A percentile compares a stretch with the other conserved stretches of the same genome.
Evolutionary conservation across 805 yeast genomes (phyloP).

Genomic region (Metschnikowia lochheadii): DNA sequence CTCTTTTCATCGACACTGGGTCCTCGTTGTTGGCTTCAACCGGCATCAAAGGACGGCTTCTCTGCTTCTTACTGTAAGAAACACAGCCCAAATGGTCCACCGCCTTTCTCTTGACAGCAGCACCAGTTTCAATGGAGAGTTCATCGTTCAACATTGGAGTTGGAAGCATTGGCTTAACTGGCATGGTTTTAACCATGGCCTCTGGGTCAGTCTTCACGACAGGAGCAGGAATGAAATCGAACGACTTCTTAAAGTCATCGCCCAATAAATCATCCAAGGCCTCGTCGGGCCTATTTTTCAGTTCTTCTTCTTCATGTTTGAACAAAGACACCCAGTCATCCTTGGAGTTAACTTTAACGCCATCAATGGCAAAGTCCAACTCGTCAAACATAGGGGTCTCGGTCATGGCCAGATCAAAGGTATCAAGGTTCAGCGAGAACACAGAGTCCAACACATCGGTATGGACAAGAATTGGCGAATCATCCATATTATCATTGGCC

Average conservation of each 20-base stretch:
- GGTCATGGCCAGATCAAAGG: slow-evolving; percentile 27
- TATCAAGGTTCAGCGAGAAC: slow-evolving; percentile 39
- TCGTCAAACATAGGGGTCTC: slow-evolving; percentile 61
- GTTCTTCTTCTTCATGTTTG: slow-evolving; percentile 21
- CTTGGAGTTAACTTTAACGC: slow-evolving; percentile 34
- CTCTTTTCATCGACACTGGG: slow-evolving; percentile 78
- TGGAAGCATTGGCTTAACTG: slow-evolving; percentile 17
- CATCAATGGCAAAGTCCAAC: slow-evolving; percentile 39
- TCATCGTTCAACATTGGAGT: slow-evolving; percentile 12
- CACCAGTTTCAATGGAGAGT: neutral
- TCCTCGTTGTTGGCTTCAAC: slow-evolving; percentile 53
- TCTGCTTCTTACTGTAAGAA: slow-evolving; percentile 72
- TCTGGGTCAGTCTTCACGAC: slow-evolving; percentile 20
- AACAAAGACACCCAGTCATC: slow-evolving; percentile 65
- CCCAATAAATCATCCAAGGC: slow-evolving; percentile 21
- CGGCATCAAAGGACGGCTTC: slow-evolving; percentile 68
- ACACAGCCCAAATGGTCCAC: slow-evolving; percentile 73
- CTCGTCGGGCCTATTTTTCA: slow-evolving; percentile 9
- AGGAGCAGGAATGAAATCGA: slow-evolving; percentile 16
- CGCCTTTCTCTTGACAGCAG: slow-evolving; percentile 24
- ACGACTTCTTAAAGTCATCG: slow-evolving; percentile 17
- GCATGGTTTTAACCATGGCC: slow-evolving; percentile 4
- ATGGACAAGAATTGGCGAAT: slow-evolving; percentile 51
- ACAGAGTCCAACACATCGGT: slow-evolving; percentile 50
- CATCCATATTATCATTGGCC: slow-evolving; percentile 12